Base-by-base conservation (phyloP, 257 asterid species). In the Fraxinus pennsylvanica region DNA sequence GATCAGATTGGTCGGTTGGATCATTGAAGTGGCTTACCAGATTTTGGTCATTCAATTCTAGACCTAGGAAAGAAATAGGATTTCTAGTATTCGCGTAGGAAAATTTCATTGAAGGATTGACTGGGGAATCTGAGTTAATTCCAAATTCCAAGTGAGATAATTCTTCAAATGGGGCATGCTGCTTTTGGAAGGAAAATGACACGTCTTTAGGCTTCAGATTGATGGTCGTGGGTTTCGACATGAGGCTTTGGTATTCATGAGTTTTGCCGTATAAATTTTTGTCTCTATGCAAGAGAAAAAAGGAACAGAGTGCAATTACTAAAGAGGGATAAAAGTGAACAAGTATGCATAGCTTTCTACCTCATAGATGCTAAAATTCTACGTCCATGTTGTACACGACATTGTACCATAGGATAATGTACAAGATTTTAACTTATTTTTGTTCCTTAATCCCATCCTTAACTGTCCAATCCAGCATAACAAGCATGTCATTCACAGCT, bases 11-110 rank as follows among this genome's bases (percentile, higher is more conserved):
- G 67, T 87, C 88, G 79, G 90, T 88, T 0, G 93, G 88, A 35
- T 90, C 89, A 1, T 84, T 88, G 52, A 91, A 91, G 80, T 86
- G 97, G 79, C 81, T 94, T 65, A 90, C 86, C 0, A 85, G 86
- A 75, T 83, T 86, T 6, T 75, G 89, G 54, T 82, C 82, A 79
- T 52, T 79, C 3, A 74, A 57, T 71, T 85, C 93, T 71, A 89
- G 88, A 76, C 72, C 77, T 33, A 84, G 74, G 73, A 89, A 81
- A 71, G 93, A 75, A 82, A 80, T 81, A 1, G 96, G 66, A 82
- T 33, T 83, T 66, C 38, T 82, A 45, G 83, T 29, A 32, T 80
- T 87, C 86, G 84, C 77, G 82, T 80, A 85, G 82, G 96, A 70
- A 81, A 84, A 81, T 82, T 82, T 80, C 80, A 85, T 87, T 0